phyloP scores from a whole-genome alignment of 2,329 filamentous ascomycete genomes.

The Hirsutella minnesotensis region DNA sequence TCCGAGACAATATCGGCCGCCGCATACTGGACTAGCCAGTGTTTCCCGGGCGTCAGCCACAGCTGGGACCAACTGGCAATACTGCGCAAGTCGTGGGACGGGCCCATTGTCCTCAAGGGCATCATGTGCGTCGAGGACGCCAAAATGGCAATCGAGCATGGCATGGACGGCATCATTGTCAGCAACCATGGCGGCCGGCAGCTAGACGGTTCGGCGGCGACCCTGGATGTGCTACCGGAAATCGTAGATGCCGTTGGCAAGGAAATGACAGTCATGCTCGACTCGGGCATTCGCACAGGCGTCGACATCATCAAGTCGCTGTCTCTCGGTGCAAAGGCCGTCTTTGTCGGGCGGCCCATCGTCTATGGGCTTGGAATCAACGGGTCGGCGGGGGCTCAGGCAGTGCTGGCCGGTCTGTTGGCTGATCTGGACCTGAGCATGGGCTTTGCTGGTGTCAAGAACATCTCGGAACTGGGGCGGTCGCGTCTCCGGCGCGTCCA shows the following conservation, averaged over 20 bases:
- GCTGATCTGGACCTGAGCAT: conserved; percentile 39
- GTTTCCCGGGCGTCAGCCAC: conserved; percentile 34
- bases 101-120: conserved; percentile 31
- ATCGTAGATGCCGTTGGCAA: conserved; percentile 44
- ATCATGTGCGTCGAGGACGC: conserved; percentile 28
- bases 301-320: conserved; percentile 28
- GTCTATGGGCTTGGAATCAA: conserved; percentile 23
- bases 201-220: conserved; percentile 26
- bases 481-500: conserved; percentile 19
- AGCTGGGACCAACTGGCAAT: conserved; percentile 51
- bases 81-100: conserved; percentile 48
- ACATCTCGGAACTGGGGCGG: conserved; percentile 22
- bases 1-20: conserved; percentile 37
- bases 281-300: conserved; percentile 27
- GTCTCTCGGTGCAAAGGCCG: conserved; percentile 26
- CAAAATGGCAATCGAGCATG: conserved; percentile 21
- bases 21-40: conserved; percentile 36
- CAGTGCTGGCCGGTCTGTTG: conserved; percentile 30
- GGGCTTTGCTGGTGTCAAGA: conserved; percentile 39
- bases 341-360: conserved; percentile 30
- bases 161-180: conserved; percentile 26
- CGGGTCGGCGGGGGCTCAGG: conserved; percentile 39
- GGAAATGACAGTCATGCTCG: conserved; percentile 42
- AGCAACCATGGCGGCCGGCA: conserved; percentile 32
- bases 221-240: conserved; percentile 40